Conservation (phyloP, 2,329 filamentous ascomycete genomes). For the Pseudohalonectria lignicola region DNA sequence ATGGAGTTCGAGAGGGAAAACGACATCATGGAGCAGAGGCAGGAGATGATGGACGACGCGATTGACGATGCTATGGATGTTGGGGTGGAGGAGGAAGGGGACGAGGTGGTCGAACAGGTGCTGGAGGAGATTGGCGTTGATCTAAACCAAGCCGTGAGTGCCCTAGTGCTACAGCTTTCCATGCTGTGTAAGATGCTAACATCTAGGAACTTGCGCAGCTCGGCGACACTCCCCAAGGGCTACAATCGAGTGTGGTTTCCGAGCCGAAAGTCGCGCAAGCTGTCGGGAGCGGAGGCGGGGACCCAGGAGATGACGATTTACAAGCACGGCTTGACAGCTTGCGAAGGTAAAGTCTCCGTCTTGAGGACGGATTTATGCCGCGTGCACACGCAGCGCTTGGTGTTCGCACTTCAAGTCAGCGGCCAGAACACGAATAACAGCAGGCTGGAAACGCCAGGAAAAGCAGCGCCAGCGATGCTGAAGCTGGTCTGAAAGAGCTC, state of each 20-base stretch:
- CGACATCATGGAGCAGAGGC: slow-evolving; percentile 97
- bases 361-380: no score
- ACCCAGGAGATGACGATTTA: slow-evolving; percentile 77
- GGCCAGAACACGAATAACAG: no score
- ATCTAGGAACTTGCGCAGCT: slow-evolving; percentile 43
- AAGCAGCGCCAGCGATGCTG: no score
- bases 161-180: not conserved
- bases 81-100: slow-evolving; percentile 83
- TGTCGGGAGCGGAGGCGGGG: slow-evolving; percentile 51
- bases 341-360: slow-evolving; percentile 38
- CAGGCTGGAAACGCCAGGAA: no score
- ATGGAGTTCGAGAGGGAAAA: slow-evolving; percentile 99
- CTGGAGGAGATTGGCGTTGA: slow-evolving; percentile 95
- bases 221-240: slow-evolving; percentile 77
- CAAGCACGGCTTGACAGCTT: slow-evolving; percentile 89
- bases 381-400: no score
- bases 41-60: slow-evolving; percentile 99
- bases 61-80: slow-evolving; percentile 94
- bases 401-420: no score
- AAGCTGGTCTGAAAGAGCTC: no score
- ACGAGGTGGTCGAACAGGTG: slow-evolving; percentile 94
- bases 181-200: slow-evolving; percentile 11
- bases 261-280: slow-evolving; percentile 80
- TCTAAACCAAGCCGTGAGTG: slow-evolving; percentile 72
- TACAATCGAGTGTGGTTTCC: slow-evolving; percentile 62